Base-by-base conservation (phyloP, 768 basidiomycete genomes). In the Phylloporus sp. region DNA sequence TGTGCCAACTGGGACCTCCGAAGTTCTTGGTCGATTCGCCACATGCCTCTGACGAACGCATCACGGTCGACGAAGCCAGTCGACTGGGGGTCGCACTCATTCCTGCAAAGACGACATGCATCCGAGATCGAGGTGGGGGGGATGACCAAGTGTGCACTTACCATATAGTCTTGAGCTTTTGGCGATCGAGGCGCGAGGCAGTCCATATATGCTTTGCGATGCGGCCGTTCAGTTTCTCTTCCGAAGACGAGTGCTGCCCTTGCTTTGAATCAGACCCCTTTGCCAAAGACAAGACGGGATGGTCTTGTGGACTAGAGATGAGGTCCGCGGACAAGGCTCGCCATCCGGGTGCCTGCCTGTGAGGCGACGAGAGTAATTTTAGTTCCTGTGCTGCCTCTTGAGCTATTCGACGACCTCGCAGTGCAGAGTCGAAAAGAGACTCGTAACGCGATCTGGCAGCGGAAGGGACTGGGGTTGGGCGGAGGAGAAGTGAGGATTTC, bases 11-110 rank as follows among this genome's bases (percentile, higher is more conserved):
- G 78, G 6, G 76, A 73, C 37, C 79, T 75, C n/a, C 84, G 71
- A 11, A 90, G 77, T 54, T 89, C 87, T 63, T 88, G 86, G 65
- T 91, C 88, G 23, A 91, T 86, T 29, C 81, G 79, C 87, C 87
- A 90, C 86, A 90, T 89, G 41, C 86, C 89, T 52, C 74, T 77
- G 32, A 81, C 76, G 54, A 91, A 91, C 15, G 69, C 70, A 15
- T 86, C 84, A 5, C 79, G 69, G 52, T 80, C 77, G 10, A 91
- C 70, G n/a, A 71, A 71, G 4, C 86, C 86, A 24, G 65, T 69
- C 5, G 68, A 62, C 4, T 65, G 63, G 4, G 75, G 64, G 63
- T 90, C 86, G 54, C 82, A 87, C 57, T 87, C 86, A 42, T 69
- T 72, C 88, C 88, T 90, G 51, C 13, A 27, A 52, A 39, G 31